Conservation (phyloP, 164 flowering plant species). For the Pachysandra terminalis region DNA sequence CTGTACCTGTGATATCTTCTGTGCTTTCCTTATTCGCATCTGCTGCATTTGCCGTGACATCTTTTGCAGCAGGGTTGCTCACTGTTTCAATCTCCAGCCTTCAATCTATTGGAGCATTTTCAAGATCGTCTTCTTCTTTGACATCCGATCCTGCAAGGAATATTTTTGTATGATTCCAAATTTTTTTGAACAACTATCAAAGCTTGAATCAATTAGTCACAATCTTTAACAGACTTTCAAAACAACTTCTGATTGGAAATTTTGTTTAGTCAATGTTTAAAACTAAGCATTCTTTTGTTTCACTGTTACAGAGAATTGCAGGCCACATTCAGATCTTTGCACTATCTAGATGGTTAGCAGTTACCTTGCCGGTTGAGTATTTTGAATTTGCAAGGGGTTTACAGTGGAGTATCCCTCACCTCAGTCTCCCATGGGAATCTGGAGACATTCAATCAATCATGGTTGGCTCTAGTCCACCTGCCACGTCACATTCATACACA, state of each 20-base stretch:
- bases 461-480: conserved; percentile 40
- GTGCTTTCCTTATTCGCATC: conserved; percentile 43
- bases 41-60: conserved; percentile 52
- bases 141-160: conserved; percentile 65
- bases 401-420: conserved; percentile 86
- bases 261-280: too few relatives aligned
- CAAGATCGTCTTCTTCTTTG: conserved; percentile 39
- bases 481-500: conserved; percentile 24
- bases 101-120: conserved; percentile 48
- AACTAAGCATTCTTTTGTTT: not conserved
- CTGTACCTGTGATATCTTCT: conserved; percentile 54
- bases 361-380: conserved; percentile 70
- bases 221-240: too few relatives aligned
- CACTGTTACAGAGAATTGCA: conserved; percentile 61
- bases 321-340: conserved; percentile 91
- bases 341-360: conserved; percentile 81
- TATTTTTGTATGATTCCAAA: conserved; percentile 61
- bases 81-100: conserved; percentile 76
- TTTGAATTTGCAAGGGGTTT: conserved; percentile 70
- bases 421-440: conserved; percentile 85
- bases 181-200: not conserved
- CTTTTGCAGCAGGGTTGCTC: conserved; percentile 58
- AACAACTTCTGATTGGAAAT: too few relatives aligned
- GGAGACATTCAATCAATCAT: conserved; percentile 31
- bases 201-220: not conserved